phyloP scores from a whole-genome alignment of 2,329 filamentous ascomycete species.

The Botryotinia calthae region DNA sequence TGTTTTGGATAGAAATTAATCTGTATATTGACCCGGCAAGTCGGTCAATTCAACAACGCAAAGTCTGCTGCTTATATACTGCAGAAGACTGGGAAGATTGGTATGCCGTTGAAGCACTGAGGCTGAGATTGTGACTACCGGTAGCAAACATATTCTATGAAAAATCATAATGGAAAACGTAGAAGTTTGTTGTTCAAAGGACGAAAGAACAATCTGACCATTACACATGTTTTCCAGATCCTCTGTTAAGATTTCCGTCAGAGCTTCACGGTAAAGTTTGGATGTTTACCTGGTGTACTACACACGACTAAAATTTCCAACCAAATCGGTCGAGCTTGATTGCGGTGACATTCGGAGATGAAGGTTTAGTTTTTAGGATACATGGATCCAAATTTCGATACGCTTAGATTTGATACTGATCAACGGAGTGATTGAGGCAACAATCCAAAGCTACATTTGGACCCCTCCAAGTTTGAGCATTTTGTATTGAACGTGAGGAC shows the following conservation, averaged over 20 bases:
- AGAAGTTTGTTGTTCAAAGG: not conserved
- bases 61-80: not conserved
- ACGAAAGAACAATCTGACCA: not conserved
- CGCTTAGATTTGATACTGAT: not conserved
- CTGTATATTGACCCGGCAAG: not conserved
- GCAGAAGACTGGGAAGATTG: not conserved
- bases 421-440: not conserved
- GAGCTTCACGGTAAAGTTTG: not conserved
- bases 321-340: not conserved
- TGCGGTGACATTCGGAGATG: not conserved
- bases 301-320: not conserved
- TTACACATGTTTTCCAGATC: not conserved
- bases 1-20: not conserved
- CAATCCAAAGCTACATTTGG: not conserved
- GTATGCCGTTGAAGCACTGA: not conserved
- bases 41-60: not conserved
- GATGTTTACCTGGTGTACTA: not conserved
- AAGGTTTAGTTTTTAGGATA: too few relatives aligned
- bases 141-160: not conserved
- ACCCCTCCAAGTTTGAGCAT: not conserved
- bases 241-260: not conserved
- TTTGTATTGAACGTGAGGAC: not conserved
- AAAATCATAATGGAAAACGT: not conserved
- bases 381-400: not conserved
- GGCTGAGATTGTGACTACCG: not conserved